A percentile compares a stretch with the other conserved stretches of the same genome.
These are phyloP conservation scores for Colletotrichum sp. DNA, from an alignment of 2,329 filamentous ascomycete species.

Conservation along the genomic window DNA sequence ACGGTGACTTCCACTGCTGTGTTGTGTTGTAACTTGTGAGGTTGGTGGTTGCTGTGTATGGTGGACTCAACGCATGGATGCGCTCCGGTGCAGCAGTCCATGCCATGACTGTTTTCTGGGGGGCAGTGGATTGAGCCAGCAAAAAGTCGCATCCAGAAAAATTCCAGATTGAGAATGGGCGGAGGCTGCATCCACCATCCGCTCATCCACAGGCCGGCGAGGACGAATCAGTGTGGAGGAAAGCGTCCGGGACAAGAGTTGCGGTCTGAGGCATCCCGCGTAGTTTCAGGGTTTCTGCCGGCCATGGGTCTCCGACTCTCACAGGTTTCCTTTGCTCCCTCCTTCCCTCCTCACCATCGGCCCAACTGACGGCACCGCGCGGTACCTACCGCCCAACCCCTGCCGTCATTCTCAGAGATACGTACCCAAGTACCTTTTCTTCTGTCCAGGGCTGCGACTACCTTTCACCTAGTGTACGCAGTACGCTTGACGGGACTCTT, in stretches of 20 bases:
- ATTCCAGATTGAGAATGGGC: slow-evolving; percentile 11
- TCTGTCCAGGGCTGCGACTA: not conserved
- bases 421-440: not conserved
- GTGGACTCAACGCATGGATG: not conserved
- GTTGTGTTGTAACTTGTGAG: not conserved
- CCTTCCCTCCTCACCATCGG: not conserved
- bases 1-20: not conserved
- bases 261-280: slow-evolving; percentile 19
- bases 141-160: slow-evolving; percentile 13
- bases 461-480: not conserved
- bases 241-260: slow-evolving; percentile 11
- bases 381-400: not conserved
- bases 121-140: not conserved
- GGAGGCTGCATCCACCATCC: not conserved
- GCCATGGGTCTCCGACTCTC: not conserved
- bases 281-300: slow-evolving; percentile 12
- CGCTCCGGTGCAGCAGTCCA: not conserved
- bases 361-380: not conserved
- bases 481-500: not conserved
- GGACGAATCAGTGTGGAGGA: slow-evolving; percentile 7
- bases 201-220: not conserved
- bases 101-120: not conserved
- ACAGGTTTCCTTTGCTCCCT: not conserved
- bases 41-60: not conserved
- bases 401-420: not conserved